Conservation (phyloP, 352 stramenopile species). For the Plasmopara viticola region DNA sequence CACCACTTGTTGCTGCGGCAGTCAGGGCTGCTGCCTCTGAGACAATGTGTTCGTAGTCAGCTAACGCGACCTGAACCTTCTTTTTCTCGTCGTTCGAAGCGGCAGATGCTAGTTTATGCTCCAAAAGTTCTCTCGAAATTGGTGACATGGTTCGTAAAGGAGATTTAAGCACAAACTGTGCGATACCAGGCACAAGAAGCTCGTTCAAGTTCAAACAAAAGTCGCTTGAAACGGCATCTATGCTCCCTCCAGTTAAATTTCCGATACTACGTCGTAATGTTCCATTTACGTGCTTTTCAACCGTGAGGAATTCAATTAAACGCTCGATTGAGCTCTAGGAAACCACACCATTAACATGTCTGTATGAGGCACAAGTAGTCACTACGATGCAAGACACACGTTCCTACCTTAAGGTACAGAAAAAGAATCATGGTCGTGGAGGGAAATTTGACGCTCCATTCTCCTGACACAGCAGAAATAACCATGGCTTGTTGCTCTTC, state of each 20-base stretch:
- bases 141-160: slow-evolving; percentile 24
- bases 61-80: slow-evolving; percentile 49
- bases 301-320: slow-evolving; percentile 40
- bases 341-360: background rate
- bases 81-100: slow-evolving; percentile 71
- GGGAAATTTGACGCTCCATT: slow-evolving; percentile 47
- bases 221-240: slow-evolving; percentile 28
- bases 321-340: slow-evolving; percentile 25
- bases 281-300: slow-evolving; percentile 38
- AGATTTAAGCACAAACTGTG: slow-evolving; percentile 6
- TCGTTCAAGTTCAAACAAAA: slow-evolving; percentile 34
- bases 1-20: slow-evolving; percentile 12
- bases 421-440: slow-evolving; percentile 13
- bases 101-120: slow-evolving; percentile 49
- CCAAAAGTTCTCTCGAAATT: slow-evolving; percentile 37
- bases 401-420: slow-evolving; percentile 42
- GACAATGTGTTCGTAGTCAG: slow-evolving; percentile 50
- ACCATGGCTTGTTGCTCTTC: slow-evolving; percentile 6
- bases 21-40: slow-evolving; percentile 26
- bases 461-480: slow-evolving; percentile 23
- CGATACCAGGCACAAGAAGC: slow-evolving; percentile 30
- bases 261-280: slow-evolving; percentile 33
- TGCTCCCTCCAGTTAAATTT: slow-evolving; percentile 14
- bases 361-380: background rate
- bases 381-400: background rate